Conservation (phyloP, 1,284 basidiomycete genomes). For the Volvariella surrecta region DNA sequence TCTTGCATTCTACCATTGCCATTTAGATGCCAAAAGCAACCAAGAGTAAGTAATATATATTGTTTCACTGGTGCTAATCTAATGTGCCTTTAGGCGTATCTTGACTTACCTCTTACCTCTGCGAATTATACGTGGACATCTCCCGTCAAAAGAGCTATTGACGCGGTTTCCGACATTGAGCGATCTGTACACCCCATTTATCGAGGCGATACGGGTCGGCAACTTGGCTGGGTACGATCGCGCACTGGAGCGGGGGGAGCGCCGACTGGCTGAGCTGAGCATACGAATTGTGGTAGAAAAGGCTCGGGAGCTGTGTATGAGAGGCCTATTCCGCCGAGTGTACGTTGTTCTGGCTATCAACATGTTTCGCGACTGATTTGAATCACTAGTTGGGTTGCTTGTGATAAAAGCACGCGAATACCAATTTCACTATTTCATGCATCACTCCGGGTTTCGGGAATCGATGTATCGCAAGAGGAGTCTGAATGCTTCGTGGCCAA, state of each 20-base stretch:
- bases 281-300: constrained; percentile 84
- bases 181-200: constrained; percentile 75
- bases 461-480: constrained; percentile 63
- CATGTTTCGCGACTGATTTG: neutral
- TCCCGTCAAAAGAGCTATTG: constrained; percentile 68
- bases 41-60: constrained; percentile 54
- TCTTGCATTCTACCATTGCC: constrained; percentile 77
- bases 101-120: constrained; percentile 87
- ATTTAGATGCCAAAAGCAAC: constrained; percentile 58
- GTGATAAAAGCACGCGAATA: constrained; percentile 66
- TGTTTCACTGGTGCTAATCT: neutral
- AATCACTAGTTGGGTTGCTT: constrained; percentile 65
- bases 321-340: constrained; percentile 83
- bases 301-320: constrained; percentile 79
- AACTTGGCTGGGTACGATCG: constrained; percentile 78
- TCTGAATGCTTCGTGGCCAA: constrained; percentile 92
- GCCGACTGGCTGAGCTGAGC: constrained; percentile 72
- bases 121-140: constrained; percentile 76
- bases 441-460: constrained; percentile 60
- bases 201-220: constrained; percentile 68
- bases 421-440: constrained; percentile 72
- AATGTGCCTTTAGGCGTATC: constrained; percentile 56
- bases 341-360: constrained; percentile 33
- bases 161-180: constrained; percentile 64
- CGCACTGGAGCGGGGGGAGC: constrained; percentile 61